phyloP scores from a whole-genome alignment of 495 filamentous ascomycete genomes.

The Tetracladium marchalianum region DNA sequence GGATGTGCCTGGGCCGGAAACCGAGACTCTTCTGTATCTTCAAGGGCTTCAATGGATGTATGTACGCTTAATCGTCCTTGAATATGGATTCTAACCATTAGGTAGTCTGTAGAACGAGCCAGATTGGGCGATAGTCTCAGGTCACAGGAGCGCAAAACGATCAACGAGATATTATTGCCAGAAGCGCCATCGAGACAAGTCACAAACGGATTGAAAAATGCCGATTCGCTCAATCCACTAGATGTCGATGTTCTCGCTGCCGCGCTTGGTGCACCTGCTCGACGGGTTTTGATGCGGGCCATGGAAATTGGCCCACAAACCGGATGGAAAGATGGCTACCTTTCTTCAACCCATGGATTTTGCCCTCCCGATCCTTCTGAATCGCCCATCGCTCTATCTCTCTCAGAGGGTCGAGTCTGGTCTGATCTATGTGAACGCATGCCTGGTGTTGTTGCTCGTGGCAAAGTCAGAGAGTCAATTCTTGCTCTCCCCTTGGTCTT shows the following conservation, averaged over 20 bases:
- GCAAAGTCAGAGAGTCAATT: slow-evolving; percentile 23
- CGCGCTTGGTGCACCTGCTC: slow-evolving; percentile 22
- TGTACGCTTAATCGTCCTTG: too few species aligned
- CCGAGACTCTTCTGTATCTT: too few species aligned
- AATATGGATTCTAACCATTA: too few species aligned
- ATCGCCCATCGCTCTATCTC: slow-evolving; percentile 20
- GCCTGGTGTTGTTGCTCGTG: slow-evolving; percentile 23
- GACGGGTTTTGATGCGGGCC: slow-evolving; percentile 22
- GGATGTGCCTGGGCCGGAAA: too few species aligned
- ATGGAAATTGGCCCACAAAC: slow-evolving; percentile 22
- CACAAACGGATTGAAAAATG: slow-evolving; percentile 20
- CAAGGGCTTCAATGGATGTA: too few species aligned
- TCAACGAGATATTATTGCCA: slow-evolving; percentile 22
- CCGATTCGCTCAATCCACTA: slow-evolving; percentile 17
- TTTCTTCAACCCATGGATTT: slow-evolving; percentile 20
- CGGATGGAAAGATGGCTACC: slow-evolving; percentile 24
- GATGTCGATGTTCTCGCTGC: slow-evolving; percentile 18
- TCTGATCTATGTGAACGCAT: slow-evolving; percentile 23
- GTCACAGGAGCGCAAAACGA: slow-evolving; percentile 16
- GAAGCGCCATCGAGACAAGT: slow-evolving; percentile 18
- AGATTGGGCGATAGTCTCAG: too few species aligned
- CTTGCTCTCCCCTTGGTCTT: slow-evolving; percentile 21
- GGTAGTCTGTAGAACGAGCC: too few species aligned
- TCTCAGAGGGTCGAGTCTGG: slow-evolving; percentile 21
- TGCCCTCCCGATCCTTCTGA: slow-evolving; percentile 22